Base-by-base conservation (phyloP, 345 rosid genomes). In the Zanthoxylum bungeanum region DNA sequence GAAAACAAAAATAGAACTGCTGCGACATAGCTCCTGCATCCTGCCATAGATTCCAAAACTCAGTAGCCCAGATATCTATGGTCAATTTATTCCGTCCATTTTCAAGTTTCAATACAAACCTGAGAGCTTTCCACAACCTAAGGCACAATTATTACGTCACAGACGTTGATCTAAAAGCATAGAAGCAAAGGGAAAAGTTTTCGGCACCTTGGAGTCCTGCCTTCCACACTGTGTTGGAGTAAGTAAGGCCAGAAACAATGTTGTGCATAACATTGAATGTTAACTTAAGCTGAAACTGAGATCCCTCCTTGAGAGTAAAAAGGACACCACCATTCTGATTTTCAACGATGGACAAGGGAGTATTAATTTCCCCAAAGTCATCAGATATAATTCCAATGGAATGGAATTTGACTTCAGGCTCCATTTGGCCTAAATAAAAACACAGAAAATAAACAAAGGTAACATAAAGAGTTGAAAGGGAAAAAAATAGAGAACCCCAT, bases 361-460 rank as follows among this genome's bases (percentile, higher is more conserved):
- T 78, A 62, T 10, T 75, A 21, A 76, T 59, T 76, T 83, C 87
- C 62, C 81, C 85, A 49, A 78, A 37, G 60, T 83, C 85, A 74
- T 75, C 77, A n/a, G 85, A 82, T 47, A 86, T 69, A 16, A 86
- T 84, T 64, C 87, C 88, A 24, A 86, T 76, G 50, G 85, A 76
- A 47, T 82, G 83, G 73, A 86, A 84, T 60, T 79, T 82, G 46
- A 86, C 88, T 73, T 82, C 85, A 46, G 90, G 86, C 61, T 82
- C 90, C 83, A 75, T 77, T 80, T 80, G 78, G 21, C 78, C 88
- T 84, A 59, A 62, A n/a, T 76, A 69, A 74, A n/a, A n/a, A n/a
- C n/a, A 56, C 47, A 52, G 7, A 53, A 75, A 42, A n/a, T 9
- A 2, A 66, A 61, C 36, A 6, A 3, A 8, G 10, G 27, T n/a